Percentiles rank a stretch among this genome's conserved stretches.
Evolutionary conservation across 495 filamentous ascomycete genomes (phyloP).

Genomic region (Hyaloscypha variabilis): DNA sequence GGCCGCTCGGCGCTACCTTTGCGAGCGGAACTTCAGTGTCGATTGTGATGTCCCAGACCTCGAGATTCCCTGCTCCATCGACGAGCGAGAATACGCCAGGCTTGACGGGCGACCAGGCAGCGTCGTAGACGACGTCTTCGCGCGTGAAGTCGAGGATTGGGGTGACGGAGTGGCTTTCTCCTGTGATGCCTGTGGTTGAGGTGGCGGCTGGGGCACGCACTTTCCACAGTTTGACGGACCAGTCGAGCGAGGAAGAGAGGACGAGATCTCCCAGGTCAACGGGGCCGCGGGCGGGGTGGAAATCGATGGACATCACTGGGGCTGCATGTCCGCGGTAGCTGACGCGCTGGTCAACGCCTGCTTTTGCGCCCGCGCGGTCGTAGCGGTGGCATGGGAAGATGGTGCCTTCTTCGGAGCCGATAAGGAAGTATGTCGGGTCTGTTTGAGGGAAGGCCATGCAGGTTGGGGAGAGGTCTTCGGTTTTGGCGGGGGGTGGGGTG

Average conservation of each 20-base stretch:
- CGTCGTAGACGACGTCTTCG: slow-evolving; percentile 96
- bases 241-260: slow-evolving; percentile 84
- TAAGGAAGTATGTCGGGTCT: slow-evolving; percentile 96
- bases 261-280: slow-evolving; percentile 96
- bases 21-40: slow-evolving; percentile 90
- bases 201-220: slow-evolving; percentile 76
- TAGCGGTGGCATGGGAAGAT: slow-evolving; percentile 97
- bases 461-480: slow-evolving; percentile 92
- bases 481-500: slow-evolving; percentile 85
- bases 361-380: slow-evolving; percentile 94
- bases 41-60: slow-evolving; percentile 92
- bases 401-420: slow-evolving; percentile 92
- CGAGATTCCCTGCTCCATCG: slow-evolving; percentile 89
- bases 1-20: slow-evolving; percentile 66
- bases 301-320: slow-evolving; percentile 93
- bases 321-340: slow-evolving; percentile 86
- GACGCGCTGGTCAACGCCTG: slow-evolving; percentile 85
- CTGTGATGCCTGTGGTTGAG: slow-evolving; percentile 49
- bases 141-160: slow-evolving; percentile 88
- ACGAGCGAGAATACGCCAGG: slow-evolving; percentile 93
- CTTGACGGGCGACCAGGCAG: slow-evolving; percentile 87
- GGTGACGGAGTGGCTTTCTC: slow-evolving; percentile 49
- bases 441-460: slow-evolving; percentile 96
- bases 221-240: slow-evolving; percentile 97
- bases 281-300: slow-evolving; percentile 87